Base-by-base conservation (phyloP, 2,329 filamentous ascomycete genomes). In the Apiospora saccharicola region DNA sequence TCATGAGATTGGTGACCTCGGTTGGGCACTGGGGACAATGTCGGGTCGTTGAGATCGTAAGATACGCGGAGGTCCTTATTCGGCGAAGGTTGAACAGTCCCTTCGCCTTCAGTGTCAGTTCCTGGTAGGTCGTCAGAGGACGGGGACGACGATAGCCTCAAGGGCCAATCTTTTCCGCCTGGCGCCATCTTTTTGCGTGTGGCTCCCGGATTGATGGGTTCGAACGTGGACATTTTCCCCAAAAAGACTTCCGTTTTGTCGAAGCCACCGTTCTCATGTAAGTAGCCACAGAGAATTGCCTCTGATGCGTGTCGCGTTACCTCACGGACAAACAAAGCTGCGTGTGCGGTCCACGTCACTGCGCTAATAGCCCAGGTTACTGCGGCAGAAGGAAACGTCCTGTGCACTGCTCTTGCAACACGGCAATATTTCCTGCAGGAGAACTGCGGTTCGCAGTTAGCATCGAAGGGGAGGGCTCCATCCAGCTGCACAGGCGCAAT, bases 281-380 rank as follows among this genome's bases (percentile, higher is more conserved):
- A 64, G 57, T 64, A 64, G 57, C 57, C 57, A 37, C 57, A 64
- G 22, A 34, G 22, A 10, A 64, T 24, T 41, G 57, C 4, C 57
- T 41, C 57, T 41, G 57, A n/a, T 41, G 57, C 57, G 57, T 64
- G 57, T 64, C 57, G 57, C 57, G 57, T 64, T n/a, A 41, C 30
- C 30, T 64, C 57, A 41, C 34, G 12, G 57, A 41, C 22, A 24
- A 41, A 64, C 57, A 64, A 41, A 19, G 41, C 34, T n/a, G 34
- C 30, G 41, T 41, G 57, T 12, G 57, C 10, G 22, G 34, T 22
- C 24, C 57, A 64, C 57, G 57, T n/a, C 57, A 64, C 57, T 64
- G 34, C 34, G 34, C 34, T n/a, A 37, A 10, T 34, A 14, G 19
- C n/a, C 30, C 57, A 41, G 30, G 57, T 30, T 37, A 41, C 34